Evolutionary conservation across 163 green algal genomes (phyloP).

Genomic region (Chlamydomonas reinhardtii): DNA sequence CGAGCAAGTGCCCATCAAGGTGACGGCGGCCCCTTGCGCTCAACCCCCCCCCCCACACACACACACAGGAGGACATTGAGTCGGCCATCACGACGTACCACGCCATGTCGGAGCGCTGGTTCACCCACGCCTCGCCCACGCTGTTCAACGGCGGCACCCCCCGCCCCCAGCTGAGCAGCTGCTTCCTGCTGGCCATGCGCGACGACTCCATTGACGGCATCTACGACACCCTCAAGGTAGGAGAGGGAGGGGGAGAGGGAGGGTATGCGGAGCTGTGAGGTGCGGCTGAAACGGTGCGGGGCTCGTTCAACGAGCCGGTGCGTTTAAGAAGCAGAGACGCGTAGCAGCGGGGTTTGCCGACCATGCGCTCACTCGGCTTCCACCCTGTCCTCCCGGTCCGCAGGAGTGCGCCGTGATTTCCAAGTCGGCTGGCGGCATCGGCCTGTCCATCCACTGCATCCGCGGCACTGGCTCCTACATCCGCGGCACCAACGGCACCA

Average conservation of each 20-base stretch:
- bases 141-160: constrained; percentile 99
- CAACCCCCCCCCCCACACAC: too few relatives aligned
- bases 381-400: not conserved
- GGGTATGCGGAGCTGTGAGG: too few relatives aligned
- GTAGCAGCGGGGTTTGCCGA: too few relatives aligned
- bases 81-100: constrained; percentile 93
- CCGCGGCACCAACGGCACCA: constrained; percentile 98
- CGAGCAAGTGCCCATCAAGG: too few relatives aligned
- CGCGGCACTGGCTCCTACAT: constrained; percentile 94
- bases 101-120: constrained; percentile 97
- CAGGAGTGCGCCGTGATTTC: constrained; percentile 96
- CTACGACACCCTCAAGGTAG: constrained; percentile 98
- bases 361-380: not conserved
- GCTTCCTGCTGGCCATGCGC: constrained; percentile 97
- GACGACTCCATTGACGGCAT: constrained; percentile 97
- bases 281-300: too few relatives aligned
- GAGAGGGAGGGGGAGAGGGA: not conserved
- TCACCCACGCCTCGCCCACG: constrained; percentile 99
- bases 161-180: constrained; percentile 94
- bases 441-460: constrained; percentile 97
- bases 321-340: too few relatives aligned
- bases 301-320: too few relatives aligned
- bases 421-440: constrained; percentile 91
- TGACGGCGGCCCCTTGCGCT: too few relatives aligned
- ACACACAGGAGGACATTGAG: constrained; percentile 42